These are phyloP conservation scores for Sporobolomyces roseus DNA, from an alignment of 768 basidiomycete genomes.

Conservation along the genomic window DNA sequence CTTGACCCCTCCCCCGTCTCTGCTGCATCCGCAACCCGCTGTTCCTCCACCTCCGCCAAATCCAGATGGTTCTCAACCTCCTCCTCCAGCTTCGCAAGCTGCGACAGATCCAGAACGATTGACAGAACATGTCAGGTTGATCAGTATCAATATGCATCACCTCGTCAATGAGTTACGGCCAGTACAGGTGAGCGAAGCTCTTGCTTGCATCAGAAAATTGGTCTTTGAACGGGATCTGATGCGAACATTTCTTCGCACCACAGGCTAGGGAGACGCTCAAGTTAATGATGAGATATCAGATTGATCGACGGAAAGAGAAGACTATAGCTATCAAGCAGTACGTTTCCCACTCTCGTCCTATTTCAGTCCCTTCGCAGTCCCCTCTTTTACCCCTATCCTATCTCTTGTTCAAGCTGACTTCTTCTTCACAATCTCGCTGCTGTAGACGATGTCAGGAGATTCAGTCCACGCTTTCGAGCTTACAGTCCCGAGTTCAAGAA, in stretches of 20 bases:
- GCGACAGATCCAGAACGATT: conserved; percentile 39
- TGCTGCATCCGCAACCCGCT: conserved; percentile 46
- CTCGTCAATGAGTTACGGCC: conserved; percentile 85
- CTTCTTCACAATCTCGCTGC: no score
- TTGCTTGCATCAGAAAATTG: background rate
- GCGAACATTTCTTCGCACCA: background rate
- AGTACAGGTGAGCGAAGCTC: conserved; percentile 71
- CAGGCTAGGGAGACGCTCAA: conserved; percentile 79
- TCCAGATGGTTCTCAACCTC: background rate
- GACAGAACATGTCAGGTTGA: conserved; percentile 69
- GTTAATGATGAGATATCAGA: conserved; percentile 71
- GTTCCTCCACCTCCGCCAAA: conserved; percentile 41
- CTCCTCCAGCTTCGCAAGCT: background rate
- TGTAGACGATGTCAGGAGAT: conserved; percentile 8
- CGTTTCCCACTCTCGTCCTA: conserved; percentile 43
- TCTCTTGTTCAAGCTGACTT: no score
- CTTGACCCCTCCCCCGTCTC: conserved; percentile 57
- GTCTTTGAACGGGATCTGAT: no score
- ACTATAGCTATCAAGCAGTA: conserved; percentile 67
- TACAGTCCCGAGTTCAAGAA: background rate
- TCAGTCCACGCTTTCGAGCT: background rate
- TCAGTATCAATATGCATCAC: conserved; percentile 82
- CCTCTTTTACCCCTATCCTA: background rate
- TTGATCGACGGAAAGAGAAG: conserved; percentile 69
- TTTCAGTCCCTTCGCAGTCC: background rate